Conservation (phyloP, 108 stramenopile species). For the Chaetoceros muelleri region DNA sequence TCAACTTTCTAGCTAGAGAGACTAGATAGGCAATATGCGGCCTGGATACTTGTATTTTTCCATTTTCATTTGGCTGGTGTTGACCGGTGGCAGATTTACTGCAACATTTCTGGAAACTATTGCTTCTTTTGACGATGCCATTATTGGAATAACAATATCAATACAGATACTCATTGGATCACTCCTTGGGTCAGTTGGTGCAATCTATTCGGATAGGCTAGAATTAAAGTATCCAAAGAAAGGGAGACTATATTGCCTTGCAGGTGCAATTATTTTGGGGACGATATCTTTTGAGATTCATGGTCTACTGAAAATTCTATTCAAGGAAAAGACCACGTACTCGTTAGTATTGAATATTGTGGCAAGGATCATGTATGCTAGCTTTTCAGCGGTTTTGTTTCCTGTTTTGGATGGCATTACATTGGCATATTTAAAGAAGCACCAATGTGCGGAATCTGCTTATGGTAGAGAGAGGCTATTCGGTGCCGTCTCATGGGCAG, state of each 20-base stretch:
- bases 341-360: slow-evolving; percentile 23
- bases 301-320: slow-evolving; percentile 8
- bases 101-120: slow-evolving; percentile 38
- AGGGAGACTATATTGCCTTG: slow-evolving; percentile 31
- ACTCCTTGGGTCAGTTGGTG: slow-evolving; percentile 12
- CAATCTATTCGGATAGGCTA: slow-evolving; percentile 24
- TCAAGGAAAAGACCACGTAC: slow-evolving; percentile 1
- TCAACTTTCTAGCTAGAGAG: no score
- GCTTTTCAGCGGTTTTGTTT: slow-evolving; percentile 16
- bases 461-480: slow-evolving; percentile 54
- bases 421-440: slow-evolving; percentile 29
- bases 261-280: slow-evolving; percentile 24
- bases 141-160: slow-evolving; percentile 34
- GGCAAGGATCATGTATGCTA: slow-evolving; percentile 25
- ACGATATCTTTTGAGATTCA: slow-evolving; percentile 30
- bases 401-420: slow-evolving; percentile 48
- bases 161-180: slow-evolving; percentile 17
- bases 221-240: slow-evolving; percentile 18
- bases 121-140: slow-evolving; percentile 13
- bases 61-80: slow-evolving; percentile 32
- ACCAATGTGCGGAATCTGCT: slow-evolving; percentile 11
- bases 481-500: slow-evolving; percentile 50
- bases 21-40: no score
- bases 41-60: slow-evolving; percentile 30
- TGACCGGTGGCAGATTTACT: slow-evolving; percentile 44